Evolutionary conservation across 768 basidiomycete species (phyloP).

Genomic region (Suillus ampliporus): DNA sequence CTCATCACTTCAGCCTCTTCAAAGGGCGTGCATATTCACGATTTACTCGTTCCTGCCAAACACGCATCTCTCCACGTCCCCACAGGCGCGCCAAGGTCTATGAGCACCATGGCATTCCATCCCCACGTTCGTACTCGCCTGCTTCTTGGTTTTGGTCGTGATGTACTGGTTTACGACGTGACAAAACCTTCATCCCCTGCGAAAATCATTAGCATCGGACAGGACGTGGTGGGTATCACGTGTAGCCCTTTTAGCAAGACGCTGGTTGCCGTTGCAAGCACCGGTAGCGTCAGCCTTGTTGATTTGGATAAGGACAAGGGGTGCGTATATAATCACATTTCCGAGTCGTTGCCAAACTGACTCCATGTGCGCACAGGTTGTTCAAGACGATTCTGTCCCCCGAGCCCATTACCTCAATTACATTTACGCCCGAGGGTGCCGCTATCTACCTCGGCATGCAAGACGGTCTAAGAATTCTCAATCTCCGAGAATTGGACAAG

Average conservation of each 20-base stretch:
- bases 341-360: conserved; percentile 14
- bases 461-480: conserved; percentile 65
- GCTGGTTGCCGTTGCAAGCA: conserved; percentile 59
- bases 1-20: conserved; percentile 63
- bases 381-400: conserved; percentile 63
- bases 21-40: conserved; percentile 61
- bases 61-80: conserved; percentile 59
- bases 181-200: conserved; percentile 59
- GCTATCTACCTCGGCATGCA: conserved; percentile 69
- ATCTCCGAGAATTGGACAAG: conserved; percentile 69
- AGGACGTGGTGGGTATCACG: conserved; percentile 59
- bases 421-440: conserved; percentile 74
- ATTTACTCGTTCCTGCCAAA: conserved; percentile 54
- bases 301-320: conserved; percentile 80
- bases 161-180: conserved; percentile 67
- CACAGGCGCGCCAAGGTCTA: conserved; percentile 33
- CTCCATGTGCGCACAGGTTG: conserved; percentile 46
- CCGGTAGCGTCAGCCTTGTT: conserved; percentile 60
- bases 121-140: conserved; percentile 65
- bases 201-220: conserved; percentile 51
- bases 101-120: conserved; percentile 64
- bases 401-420: conserved; percentile 58
- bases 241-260: conserved; percentile 82
- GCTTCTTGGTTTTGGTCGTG: conserved; percentile 56
- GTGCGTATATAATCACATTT: too few relatives aligned